Base-by-base conservation (phyloP, 139 green algal species). In the Chlamydomonas sp. region DNA sequence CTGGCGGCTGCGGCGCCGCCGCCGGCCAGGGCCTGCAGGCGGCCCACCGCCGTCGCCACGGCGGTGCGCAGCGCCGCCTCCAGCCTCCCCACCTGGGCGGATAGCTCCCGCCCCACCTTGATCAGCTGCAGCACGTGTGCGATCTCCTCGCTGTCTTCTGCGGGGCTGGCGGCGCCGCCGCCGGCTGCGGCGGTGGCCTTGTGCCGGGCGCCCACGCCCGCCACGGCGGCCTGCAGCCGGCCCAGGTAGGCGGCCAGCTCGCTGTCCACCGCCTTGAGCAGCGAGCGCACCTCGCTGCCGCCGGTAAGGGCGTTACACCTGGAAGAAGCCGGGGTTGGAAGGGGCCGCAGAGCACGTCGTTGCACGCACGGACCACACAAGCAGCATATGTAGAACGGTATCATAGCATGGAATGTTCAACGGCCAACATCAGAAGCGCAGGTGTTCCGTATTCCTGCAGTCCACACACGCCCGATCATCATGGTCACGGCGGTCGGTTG, bases 41-140 rank as follows among this genome's bases (percentile, higher is more conserved):
- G 74, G 8, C 78, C 64, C 58, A 89, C 64, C 6, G 89, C 75
- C 3, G 89, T 49, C 59, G 49, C 78, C 0, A 89, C 60, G 2
- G 85, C 76, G 10, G 85, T 80, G 17, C 89, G 67, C 49, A 92
- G 31, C 17, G 75, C 71, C 0, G 89, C 83, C 58, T 93, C 90
- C 63, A 93, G 83, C 14, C 64, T 66, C 5, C 82, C 71, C 20
- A 93, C 91, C 6, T 84, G 73, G 1, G 90, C 83, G 14, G 90
- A 91, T 20, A 95, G 80, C 82, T 86, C 82, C 18, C 82, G 82
- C 49, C 49, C 49, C 64, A 78, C 82, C 82, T 79, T 86, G 71
- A 86, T 86, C 0, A 86, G 69, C 82, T 86, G 82, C 82, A 86
- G 82, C 71, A 86, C 76, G 62, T 82, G 83, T 14, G 75, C 76